phyloP scores from a whole-genome alignment of 2,329 filamentous ascomycete genomes.

The Alternaria brassicicola region DNA sequence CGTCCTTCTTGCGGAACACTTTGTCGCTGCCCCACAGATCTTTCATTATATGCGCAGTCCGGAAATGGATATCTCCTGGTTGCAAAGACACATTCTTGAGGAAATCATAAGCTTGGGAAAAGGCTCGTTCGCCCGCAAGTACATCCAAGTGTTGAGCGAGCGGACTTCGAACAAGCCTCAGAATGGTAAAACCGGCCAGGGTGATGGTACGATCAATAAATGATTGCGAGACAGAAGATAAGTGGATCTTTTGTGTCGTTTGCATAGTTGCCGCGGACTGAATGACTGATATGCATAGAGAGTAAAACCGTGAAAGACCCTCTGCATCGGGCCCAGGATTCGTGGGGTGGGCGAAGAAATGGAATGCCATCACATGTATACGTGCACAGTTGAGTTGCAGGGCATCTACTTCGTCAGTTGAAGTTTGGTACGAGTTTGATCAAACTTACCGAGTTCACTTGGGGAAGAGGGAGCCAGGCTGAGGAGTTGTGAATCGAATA shows the following conservation, averaged over 20 bases:
- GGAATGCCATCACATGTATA: slow-evolving; percentile 45
- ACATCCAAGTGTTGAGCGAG: slow-evolving; percentile 43
- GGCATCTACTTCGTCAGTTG: slow-evolving; percentile 33
- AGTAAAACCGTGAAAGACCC: slow-evolving; percentile 38
- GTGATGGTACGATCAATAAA: slow-evolving; percentile 45
- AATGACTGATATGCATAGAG: slow-evolving; percentile 41
- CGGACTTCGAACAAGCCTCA: slow-evolving; percentile 40
- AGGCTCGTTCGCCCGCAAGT: slow-evolving; percentile 43
- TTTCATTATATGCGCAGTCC: slow-evolving; percentile 41
- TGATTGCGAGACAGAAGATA: slow-evolving; percentile 38
- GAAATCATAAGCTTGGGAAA: slow-evolving; percentile 40
- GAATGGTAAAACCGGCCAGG: slow-evolving; percentile 42
- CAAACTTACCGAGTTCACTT: slow-evolving; percentile 39
- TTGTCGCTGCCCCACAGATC: slow-evolving; percentile 45
- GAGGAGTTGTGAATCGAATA: slow-evolving; percentile 45
- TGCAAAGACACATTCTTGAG: slow-evolving; percentile 44
- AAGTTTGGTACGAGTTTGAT: background rate
- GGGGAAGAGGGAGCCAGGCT: slow-evolving; percentile 38
- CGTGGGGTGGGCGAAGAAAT: slow-evolving; percentile 44
- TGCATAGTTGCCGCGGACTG: slow-evolving; percentile 31
- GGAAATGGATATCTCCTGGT: slow-evolving; percentile 38
- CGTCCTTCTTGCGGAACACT: slow-evolving; percentile 42
- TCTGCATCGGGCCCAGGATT: slow-evolving; percentile 37
- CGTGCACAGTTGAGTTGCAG: slow-evolving; percentile 45
- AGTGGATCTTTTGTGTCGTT: slow-evolving; percentile 30